Percentiles rank a stretch among this genome's conserved stretches.
phyloP scores from a whole-genome alignment of 768 basidiomycete species.

The Termitomyces sp. region DNA sequence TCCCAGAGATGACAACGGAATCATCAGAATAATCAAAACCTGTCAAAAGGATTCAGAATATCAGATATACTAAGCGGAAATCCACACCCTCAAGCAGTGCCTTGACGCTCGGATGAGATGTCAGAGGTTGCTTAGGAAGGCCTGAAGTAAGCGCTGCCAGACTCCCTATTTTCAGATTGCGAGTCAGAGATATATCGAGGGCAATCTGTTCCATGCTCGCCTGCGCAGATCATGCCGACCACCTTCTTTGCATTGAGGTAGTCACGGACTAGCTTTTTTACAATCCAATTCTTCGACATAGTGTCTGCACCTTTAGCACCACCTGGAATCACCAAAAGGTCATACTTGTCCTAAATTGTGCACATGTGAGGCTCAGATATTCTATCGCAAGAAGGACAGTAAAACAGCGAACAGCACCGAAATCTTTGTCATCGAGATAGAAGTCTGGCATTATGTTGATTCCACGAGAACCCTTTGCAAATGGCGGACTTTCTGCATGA shows the following conservation, averaged over 20 bases:
- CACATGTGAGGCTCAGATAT: background rate
- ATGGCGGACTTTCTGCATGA: slow-evolving; percentile 29
- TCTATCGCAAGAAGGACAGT: background rate
- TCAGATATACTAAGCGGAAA: background rate
- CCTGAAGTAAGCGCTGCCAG: slow-evolving; percentile 59
- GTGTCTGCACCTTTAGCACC: slow-evolving; percentile 76
- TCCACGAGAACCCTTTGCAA: slow-evolving; percentile 65
- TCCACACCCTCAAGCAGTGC: slow-evolving; percentile 48
- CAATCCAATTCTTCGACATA: slow-evolving; percentile 49
- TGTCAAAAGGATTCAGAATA: slow-evolving; percentile 17
- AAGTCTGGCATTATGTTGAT: slow-evolving; percentile 67
- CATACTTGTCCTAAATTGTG: slow-evolving; percentile 50
- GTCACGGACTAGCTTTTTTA: slow-evolving; percentile 57
- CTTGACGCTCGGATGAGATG: slow-evolving; percentile 75
- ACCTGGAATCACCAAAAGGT: slow-evolving; percentile 71
- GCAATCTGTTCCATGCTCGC: slow-evolving; percentile 26
- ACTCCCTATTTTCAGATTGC: slow-evolving; percentile 41
- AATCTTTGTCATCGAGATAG: slow-evolving; percentile 37
- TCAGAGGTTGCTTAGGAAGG: slow-evolving; percentile 58
- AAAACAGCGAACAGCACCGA: slow-evolving; percentile 40
- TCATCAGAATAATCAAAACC: slow-evolving; percentile 74
- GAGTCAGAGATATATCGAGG: background rate
- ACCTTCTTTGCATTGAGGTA: slow-evolving; percentile 50
- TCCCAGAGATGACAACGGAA: slow-evolving; percentile 65
- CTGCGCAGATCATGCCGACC: slow-evolving; percentile 86